Evolutionary conservation across 768 basidiomycete genomes (phyloP), one percentile per base, ranked within the genome.

Genomic region (Sporobolomyces pararoseus): DNA sequence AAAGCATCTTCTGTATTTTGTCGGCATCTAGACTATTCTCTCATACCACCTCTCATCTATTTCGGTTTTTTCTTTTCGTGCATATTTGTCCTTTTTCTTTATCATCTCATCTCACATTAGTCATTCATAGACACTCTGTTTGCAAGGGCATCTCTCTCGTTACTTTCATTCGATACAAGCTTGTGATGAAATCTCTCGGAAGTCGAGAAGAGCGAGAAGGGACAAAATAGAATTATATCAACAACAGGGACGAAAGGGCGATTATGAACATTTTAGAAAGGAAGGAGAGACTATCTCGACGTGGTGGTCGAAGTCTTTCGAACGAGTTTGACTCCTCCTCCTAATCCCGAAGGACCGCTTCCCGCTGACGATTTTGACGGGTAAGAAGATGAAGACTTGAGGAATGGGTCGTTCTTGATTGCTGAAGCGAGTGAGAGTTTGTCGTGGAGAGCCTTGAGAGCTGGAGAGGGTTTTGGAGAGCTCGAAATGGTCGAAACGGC

Each of bases 401-500:
- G 34, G 63, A 73, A 73, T 3, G 72, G 72, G 31, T 73, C 68
- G 27, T 39, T 42, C 34, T 73, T 73, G 49, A 73, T 39, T 14
- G 61, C 60, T 6, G 72, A 44, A 2, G 66, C 66, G 42, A 73
- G 68, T 4, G 49, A 25, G 35, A 73, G 63, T 6, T 63, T 65
- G 10, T 54, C 50, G 35, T 68, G 63, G 1, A 73, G 50, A 12
- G 72, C 63, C 17, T 59, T 35, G 57, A 62, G 54, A 4, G 68
- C 72, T 1, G 64, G 55, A 1, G 57, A 53, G 3, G 49, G 34
- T 23, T 32, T 29, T 7, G 52, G 2, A 7, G 42, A 42, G 39
- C 9, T 9, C 10, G 39, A 42, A 42, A 17, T 9, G 17, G 39
- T 42, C 39, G 39, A 42, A 17, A 17, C 9, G 17, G 39, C 9